phyloP scores from a whole-genome alignment of 257 asterid genomes.

The Penstemon davidsonii region DNA sequence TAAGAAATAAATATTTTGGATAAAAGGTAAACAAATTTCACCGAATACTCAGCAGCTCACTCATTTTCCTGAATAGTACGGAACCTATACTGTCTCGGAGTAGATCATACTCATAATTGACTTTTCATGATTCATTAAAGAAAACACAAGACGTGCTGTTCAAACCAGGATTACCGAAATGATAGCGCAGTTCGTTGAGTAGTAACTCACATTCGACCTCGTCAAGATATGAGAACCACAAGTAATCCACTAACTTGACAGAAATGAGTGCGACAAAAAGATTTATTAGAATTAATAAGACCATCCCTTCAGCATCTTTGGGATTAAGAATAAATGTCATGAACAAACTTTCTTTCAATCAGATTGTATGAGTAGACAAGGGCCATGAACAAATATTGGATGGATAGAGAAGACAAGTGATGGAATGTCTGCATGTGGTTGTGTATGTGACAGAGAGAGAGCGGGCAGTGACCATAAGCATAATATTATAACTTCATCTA shows the following conservation, averaged over 20 bases:
- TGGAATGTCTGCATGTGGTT: neutral
- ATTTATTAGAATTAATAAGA: neutral
- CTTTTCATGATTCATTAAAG: slow-evolving; percentile 2
- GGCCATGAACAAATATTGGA: neutral
- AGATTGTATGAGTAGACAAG: neutral
- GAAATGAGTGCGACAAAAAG: slow-evolving; percentile 3
- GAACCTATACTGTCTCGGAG: slow-evolving; percentile 10
- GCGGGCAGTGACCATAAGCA: neutral
- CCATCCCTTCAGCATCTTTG: too few species aligned
- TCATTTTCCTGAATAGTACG: neutral
- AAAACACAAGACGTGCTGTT: slow-evolving; percentile 1
- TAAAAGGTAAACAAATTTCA: slow-evolving; percentile 18
- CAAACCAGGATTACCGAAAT: too few species aligned
- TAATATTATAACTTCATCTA: neutral
- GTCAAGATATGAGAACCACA: slow-evolving; percentile 10
- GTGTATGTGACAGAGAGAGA: neutral
- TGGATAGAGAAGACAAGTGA: slow-evolving; percentile 3
- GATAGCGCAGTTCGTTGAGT: too few species aligned
- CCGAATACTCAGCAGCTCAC: slow-evolving; percentile 8
- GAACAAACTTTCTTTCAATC: neutral
- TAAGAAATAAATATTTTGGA: slow-evolving; percentile 11
- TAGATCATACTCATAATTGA: slow-evolving; percentile 12
- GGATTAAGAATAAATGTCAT: neutral
- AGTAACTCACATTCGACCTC: slow-evolving; percentile 8
- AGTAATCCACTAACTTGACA: slow-evolving; percentile 12